phyloP scores from a whole-genome alignment of 768 basidiomycete species.

The Auriscalpium vulgare region DNA sequence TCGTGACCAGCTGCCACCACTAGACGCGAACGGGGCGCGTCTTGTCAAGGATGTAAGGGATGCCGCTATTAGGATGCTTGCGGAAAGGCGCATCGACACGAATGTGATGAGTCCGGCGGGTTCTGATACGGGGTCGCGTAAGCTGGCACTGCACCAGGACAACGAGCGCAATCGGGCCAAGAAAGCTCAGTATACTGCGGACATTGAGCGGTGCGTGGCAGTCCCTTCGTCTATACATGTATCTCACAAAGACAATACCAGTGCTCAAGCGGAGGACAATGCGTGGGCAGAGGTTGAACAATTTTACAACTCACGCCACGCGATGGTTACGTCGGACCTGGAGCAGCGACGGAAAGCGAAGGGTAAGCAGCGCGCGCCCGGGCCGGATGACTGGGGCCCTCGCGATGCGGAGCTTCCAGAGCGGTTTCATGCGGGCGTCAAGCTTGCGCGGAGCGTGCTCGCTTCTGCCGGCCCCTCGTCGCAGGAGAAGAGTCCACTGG shows the following conservation, averaged over 20 bases:
- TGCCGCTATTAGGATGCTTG: slow-evolving; percentile 55
- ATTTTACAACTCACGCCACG: slow-evolving; percentile 49
- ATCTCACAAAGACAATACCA: slow-evolving; percentile 16
- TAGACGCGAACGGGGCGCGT: slow-evolving; percentile 32
- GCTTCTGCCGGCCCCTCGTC: slow-evolving; percentile 11
- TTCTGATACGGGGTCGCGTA: slow-evolving; percentile 21
- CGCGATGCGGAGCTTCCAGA: slow-evolving; percentile 34
- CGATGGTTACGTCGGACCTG: slow-evolving; percentile 38
- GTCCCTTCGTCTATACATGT: neutral
- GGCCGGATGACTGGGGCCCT: slow-evolving; percentile 33
- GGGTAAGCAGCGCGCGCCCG: slow-evolving; percentile 54
- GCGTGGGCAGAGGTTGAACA: slow-evolving; percentile 61
- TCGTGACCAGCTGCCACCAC: slow-evolving; percentile 29
- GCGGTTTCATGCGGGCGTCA: slow-evolving; percentile 27
- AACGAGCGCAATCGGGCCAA: slow-evolving; percentile 64
- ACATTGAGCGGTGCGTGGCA: slow-evolving; percentile 55
- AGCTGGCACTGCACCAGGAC: slow-evolving; percentile 51
- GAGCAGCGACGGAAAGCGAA: slow-evolving; percentile 44
- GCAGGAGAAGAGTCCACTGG: slow-evolving; percentile 30
- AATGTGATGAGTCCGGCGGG: slow-evolving; percentile 30
- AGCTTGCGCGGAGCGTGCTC: slow-evolving; percentile 29
- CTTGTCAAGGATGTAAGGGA: slow-evolving; percentile 49
- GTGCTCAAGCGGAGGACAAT: slow-evolving; percentile 54
- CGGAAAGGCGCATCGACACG: slow-evolving; percentile 57
- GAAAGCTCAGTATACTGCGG: slow-evolving; percentile 56